A percentile compares a stretch with the other conserved stretches of the same genome.
Conservation (phyloP, 495 filamentous ascomycete genomes). For the Xylaria sp. region DNA sequence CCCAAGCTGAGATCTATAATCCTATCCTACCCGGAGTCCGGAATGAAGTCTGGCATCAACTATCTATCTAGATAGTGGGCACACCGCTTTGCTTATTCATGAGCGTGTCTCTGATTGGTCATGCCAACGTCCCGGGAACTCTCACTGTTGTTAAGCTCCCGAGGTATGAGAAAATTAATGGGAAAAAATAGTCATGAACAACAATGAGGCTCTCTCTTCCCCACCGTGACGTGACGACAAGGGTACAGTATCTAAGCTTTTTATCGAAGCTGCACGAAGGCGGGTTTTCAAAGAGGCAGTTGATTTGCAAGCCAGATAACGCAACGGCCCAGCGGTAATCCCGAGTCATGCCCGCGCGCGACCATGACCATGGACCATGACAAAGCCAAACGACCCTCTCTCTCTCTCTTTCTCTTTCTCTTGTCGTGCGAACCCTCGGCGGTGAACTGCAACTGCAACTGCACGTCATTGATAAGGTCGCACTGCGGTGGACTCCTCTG, state of each 20-base stretch:
- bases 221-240: background rate
- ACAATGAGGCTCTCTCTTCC: background rate
- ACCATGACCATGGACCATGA: no score
- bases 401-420: no score
- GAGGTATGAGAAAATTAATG: background rate
- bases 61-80: no score
- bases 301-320: slow-evolving; percentile 19
- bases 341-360: slow-evolving; percentile 22
- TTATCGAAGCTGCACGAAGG: background rate
- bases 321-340: slow-evolving; percentile 8
- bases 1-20: background rate
- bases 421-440: background rate
- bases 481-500: background rate
- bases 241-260: slow-evolving; percentile 4
- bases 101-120: background rate
- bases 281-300: slow-evolving; percentile 14
- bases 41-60: background rate
- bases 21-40: slow-evolving; percentile 1
- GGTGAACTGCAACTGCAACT: background rate
- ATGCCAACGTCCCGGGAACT: background rate
- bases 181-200: background rate
- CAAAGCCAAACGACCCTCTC: no score
- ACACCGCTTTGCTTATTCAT: slow-evolving; percentile 14
- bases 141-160: background rate
- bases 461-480: slow-evolving; percentile 20